Evolutionary conservation across 163 green algal genomes (phyloP).

Genomic region (Coccomyxa subellipsoidea): DNA sequence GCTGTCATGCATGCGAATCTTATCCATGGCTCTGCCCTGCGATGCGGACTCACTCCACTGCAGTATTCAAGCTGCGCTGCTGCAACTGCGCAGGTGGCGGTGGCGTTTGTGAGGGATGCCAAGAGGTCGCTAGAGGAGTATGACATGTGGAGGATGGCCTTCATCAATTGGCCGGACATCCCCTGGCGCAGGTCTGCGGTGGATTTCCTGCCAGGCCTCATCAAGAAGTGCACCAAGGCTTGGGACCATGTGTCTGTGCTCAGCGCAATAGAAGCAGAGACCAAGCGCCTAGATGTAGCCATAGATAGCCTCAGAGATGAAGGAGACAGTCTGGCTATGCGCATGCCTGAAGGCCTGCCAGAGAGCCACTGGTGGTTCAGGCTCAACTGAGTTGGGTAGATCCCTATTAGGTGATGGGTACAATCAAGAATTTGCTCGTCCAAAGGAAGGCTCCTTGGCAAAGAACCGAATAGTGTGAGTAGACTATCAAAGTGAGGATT

Average conservation of each 20-base stretch:
- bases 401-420: no score
- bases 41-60: no score
- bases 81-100: not conserved
- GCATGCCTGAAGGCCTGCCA: not conserved
- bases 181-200: not conserved
- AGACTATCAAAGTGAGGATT: not conserved
- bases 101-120: conserved; percentile 4
- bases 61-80: no score
- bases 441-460: not conserved
- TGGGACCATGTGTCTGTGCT: conserved; percentile 6
- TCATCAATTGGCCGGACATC: not conserved
- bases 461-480: not conserved
- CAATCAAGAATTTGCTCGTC: no score
- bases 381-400: not conserved
- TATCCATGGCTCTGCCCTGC: not conserved
- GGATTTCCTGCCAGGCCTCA: not conserved
- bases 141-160: conserved; percentile 14
- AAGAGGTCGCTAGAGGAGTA: not conserved
- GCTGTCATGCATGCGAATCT: not conserved
- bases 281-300: not conserved
- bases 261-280: not conserved
- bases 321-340: not conserved
- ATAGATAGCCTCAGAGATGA: not conserved
- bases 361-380: conserved; percentile 1
- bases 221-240: not conserved